phyloP scores from a whole-genome alignment of 73 alveolate species.

The Loxodes magnus region DNA sequence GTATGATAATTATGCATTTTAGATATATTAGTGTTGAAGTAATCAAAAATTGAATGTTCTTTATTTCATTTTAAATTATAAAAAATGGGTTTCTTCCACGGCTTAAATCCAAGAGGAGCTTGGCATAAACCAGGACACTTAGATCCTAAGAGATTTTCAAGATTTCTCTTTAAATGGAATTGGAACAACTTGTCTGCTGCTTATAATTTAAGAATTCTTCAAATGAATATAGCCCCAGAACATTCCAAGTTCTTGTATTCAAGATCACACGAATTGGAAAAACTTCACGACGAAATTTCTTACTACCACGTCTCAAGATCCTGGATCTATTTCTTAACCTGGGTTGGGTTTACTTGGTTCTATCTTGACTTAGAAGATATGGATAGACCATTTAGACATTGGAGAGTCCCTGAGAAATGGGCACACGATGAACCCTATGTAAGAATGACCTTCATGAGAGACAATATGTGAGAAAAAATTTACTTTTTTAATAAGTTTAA shows the following conservation, averaged over 20 bases:
- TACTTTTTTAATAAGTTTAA: too few species aligned
- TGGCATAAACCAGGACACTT: slow-evolving; percentile 8
- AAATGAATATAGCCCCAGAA: slow-evolving; percentile 13
- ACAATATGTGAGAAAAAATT: too few species aligned
- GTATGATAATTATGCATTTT: too few species aligned
- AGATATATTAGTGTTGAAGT: too few species aligned
- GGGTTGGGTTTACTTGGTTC: background rate
- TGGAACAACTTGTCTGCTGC: slow-evolving; percentile 5
- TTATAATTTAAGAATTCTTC: background rate
- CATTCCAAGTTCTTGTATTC: background rate
- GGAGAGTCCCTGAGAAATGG: background rate
- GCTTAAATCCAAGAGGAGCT: slow-evolving; percentile 1
- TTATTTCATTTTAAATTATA: too few species aligned
- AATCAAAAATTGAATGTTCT: too few species aligned
- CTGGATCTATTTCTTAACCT: background rate
- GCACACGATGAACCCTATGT: slow-evolving; percentile 4
- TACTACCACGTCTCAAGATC: slow-evolving; percentile 3
- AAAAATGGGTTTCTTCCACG: too few species aligned
- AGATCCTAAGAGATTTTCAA: background rate
- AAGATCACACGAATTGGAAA: slow-evolving; percentile 4
- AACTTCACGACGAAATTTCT: slow-evolving; percentile 3
- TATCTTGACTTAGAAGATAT: background rate
- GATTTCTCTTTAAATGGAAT: background rate
- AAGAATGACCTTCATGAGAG: too few species aligned
- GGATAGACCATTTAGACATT: background rate